Evolutionary conservation across 768 basidiomycete species (phyloP).

Genomic region (Xerocomellus chrysenteron): DNA sequence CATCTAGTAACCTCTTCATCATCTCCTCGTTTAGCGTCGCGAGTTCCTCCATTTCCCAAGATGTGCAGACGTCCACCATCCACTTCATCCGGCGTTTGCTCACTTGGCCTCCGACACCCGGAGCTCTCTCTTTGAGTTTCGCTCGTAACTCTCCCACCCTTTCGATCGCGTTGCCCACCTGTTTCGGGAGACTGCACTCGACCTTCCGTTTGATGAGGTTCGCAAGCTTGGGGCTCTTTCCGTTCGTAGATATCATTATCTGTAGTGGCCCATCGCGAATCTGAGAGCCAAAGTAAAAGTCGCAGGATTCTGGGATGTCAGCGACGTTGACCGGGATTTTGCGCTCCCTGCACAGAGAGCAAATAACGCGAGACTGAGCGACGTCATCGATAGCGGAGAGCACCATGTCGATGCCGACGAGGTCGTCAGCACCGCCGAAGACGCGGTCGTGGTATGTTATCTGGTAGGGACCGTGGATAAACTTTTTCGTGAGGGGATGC

Average conservation of each 20-base stretch:
- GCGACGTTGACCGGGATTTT: slow-evolving; percentile 93
- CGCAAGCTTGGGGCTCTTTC: slow-evolving; percentile 88
- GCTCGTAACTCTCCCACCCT: slow-evolving; percentile 74
- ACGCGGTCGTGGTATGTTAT: slow-evolving; percentile 72
- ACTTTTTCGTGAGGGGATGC: slow-evolving; percentile 52
- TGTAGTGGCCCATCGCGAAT: slow-evolving; percentile 89
- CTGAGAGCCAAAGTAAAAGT: slow-evolving; percentile 98
- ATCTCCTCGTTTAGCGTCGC: slow-evolving; percentile 61
- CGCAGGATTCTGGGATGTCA: slow-evolving; percentile 92
- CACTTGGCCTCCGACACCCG: slow-evolving; percentile 76
- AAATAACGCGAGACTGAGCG: slow-evolving; percentile 69
- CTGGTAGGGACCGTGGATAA: slow-evolving; percentile 44
- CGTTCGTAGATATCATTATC: slow-evolving; percentile 95
- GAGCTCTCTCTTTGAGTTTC: slow-evolving; percentile 74
- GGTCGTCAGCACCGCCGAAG: slow-evolving; percentile 65
- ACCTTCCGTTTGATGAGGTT: slow-evolving; percentile 74
- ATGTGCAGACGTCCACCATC: slow-evolving; percentile 86
- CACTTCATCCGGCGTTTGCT: slow-evolving; percentile 85
- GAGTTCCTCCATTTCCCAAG: slow-evolving; percentile 84
- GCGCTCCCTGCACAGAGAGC: slow-evolving; percentile 58
- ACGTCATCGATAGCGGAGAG: slow-evolving; percentile 91
- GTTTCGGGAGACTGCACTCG: slow-evolving; percentile 63
- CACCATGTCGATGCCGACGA: slow-evolving; percentile 77
- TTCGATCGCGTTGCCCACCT: slow-evolving; percentile 75
- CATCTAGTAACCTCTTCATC: slow-evolving; percentile 67